These are phyloP conservation scores for Neostapfia colusana DNA, from an alignment of 176 grass and related monocot species.

Conservation along the genomic window DNA sequence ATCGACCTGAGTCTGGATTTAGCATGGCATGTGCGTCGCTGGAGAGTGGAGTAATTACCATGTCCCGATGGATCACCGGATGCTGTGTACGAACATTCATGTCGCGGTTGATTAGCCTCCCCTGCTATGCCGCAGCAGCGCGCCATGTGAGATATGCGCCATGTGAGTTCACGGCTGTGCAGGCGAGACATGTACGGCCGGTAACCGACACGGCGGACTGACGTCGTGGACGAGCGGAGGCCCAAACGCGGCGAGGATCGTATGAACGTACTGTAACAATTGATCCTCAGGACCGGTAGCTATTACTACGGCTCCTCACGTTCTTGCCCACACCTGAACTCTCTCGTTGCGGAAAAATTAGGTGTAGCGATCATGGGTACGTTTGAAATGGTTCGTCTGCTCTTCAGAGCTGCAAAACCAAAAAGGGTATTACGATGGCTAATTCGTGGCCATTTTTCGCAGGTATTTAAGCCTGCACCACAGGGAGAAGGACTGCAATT, in stretches of 20 bases:
- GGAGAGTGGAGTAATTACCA: background rate
- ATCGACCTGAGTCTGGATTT: too few species aligned
- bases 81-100: background rate
- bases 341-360: background rate
- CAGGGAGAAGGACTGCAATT: slow-evolving; percentile 77
- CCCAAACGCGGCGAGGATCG: background rate
- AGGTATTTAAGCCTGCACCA: slow-evolving; percentile 90
- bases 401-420: background rate
- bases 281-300: too few species aligned
- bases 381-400: background rate
- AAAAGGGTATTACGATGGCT: background rate
- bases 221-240: background rate
- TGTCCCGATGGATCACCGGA: background rate
- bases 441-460: slow-evolving; percentile 9
- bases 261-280: too few species aligned
- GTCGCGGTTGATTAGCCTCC: background rate
- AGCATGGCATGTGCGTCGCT: background rate
- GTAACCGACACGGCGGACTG: background rate
- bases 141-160: background rate
- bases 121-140: background rate
- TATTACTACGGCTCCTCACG: background rate
- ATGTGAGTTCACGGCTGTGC: background rate
- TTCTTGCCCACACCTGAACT: too few species aligned
- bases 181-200: background rate
- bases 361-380: background rate